phyloP scores from a whole-genome alignment of 164 flowering plant genomes.

The Pachysandra terminalis region DNA sequence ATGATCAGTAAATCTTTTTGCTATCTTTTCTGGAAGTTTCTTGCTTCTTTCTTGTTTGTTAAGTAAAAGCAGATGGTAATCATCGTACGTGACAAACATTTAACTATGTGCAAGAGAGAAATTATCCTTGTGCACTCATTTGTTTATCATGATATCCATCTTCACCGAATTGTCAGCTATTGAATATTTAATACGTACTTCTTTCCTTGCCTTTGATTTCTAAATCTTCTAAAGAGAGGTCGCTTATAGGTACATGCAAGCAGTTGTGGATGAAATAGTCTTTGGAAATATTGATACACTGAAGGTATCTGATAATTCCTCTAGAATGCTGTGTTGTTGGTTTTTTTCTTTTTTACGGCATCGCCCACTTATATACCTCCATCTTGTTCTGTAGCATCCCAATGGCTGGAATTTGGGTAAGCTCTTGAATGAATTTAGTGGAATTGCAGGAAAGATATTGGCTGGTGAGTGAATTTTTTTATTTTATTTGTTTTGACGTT shows the following conservation, averaged over 20 bases:
- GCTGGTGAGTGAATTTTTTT: slow-evolving; percentile 43
- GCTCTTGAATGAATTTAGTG: slow-evolving; percentile 59
- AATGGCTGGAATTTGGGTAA: slow-evolving; percentile 65
- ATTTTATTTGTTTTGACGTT: too few relatives aligned
- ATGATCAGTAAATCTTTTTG: too few relatives aligned
- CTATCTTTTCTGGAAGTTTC: too few relatives aligned
- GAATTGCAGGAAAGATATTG: slow-evolving; percentile 48
- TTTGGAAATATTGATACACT: slow-evolving; percentile 54
- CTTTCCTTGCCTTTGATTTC: background rate
- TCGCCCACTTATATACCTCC: slow-evolving; percentile 6
- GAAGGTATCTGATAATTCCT: slow-evolving; percentile 46
- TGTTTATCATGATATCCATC: background rate
- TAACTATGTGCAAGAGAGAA: too few relatives aligned
- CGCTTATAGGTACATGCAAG: slow-evolving; percentile 88
- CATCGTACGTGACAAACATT: too few relatives aligned
- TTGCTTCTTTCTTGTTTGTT: too few relatives aligned
- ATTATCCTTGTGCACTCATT: too few relatives aligned
- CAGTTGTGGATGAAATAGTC: slow-evolving; percentile 87
- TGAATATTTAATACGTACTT: background rate
- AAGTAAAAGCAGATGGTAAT: too few relatives aligned
- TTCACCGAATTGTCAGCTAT: background rate
- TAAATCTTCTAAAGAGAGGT: slow-evolving; percentile 8
- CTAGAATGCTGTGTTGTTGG: slow-evolving; percentile 8
- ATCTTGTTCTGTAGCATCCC: slow-evolving; percentile 57
- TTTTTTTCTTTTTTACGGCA: background rate